Conservation (phyloP, 2,329 filamentous ascomycete species). For the Fusarium metavorans region DNA sequence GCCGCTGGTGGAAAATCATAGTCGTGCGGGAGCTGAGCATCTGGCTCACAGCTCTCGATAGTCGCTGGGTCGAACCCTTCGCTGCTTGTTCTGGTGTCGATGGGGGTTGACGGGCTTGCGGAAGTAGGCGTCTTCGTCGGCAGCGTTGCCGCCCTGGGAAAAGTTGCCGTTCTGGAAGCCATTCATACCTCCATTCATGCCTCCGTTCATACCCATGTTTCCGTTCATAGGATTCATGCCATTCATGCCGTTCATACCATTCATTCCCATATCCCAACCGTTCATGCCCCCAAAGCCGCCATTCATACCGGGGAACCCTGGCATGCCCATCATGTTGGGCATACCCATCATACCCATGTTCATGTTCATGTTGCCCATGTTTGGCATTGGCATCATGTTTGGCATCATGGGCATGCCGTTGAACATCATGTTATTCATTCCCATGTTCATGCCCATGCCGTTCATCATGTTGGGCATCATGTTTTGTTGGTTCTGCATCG, state of each 20-base stretch:
- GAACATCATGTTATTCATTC: slow-evolving; percentile 54
- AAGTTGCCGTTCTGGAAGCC: slow-evolving; percentile 56
- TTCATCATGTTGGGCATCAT: slow-evolving; percentile 63
- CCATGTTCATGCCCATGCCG: slow-evolving; percentile 56
- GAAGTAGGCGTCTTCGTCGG: slow-evolving; percentile 93
- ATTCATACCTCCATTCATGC: slow-evolving; percentile 45
- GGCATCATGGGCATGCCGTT: slow-evolving; percentile 57
- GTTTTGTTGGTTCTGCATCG: slow-evolving; percentile 69
- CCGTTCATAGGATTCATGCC: slow-evolving; percentile 50
- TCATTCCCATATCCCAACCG: slow-evolving; percentile 45
- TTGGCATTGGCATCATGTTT: slow-evolving; percentile 55
- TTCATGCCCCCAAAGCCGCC: slow-evolving; percentile 44
- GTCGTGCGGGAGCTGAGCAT: slow-evolving; percentile 5
- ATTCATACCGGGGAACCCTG: slow-evolving; percentile 47
- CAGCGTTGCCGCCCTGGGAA: slow-evolving; percentile 61
- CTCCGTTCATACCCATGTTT: slow-evolving; percentile 47
- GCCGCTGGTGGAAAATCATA: slow-evolving; percentile 19
- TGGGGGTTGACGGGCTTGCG: slow-evolving; percentile 96
- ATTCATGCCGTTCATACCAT: slow-evolving; percentile 38
- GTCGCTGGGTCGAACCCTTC: slow-evolving; percentile 86
- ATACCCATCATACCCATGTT: slow-evolving; percentile 49
- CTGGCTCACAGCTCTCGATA: slow-evolving; percentile 79
- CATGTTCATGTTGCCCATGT: slow-evolving; percentile 54
- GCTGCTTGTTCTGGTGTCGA: slow-evolving; percentile 84
- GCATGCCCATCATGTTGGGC: slow-evolving; percentile 51